Percentiles rank a stretch among this genome's conserved stretches.
Evolutionary conservation across 192 early-diverging fungal species (phyloP).

Genomic region (Spizellomyces sp.): DNA sequence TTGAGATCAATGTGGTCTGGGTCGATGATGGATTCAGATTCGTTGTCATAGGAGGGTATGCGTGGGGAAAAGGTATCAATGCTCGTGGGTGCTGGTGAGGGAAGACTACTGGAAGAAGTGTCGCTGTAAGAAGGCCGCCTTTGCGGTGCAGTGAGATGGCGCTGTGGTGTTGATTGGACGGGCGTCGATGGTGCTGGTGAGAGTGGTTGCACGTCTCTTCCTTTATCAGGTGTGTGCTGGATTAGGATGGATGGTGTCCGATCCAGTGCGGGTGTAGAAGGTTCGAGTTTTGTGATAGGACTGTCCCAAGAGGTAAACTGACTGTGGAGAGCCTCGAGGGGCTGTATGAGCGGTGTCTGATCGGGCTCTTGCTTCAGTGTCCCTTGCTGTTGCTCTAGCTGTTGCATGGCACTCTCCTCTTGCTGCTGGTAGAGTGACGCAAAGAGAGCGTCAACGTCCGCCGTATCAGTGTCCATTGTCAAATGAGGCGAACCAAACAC

Average conservation of each 20-base stretch:
- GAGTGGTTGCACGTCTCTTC: too few species aligned
- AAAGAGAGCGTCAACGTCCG: not conserved
- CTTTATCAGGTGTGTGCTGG: not conserved
- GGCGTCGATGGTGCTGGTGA: not conserved
- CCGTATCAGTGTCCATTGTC: not conserved
- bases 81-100: slow-evolving; percentile 1
- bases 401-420: not conserved
- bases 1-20: not conserved
- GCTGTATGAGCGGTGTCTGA: not conserved
- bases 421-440: not conserved
- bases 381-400: not conserved
- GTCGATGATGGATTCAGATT: not conserved
- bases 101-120: not conserved
- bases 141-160: not conserved
- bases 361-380: not conserved
- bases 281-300: not conserved
- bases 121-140: not conserved
- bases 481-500: not conserved
- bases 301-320: not conserved
- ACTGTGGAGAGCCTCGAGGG: too few species aligned
- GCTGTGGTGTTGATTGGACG: not conserved
- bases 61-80: not conserved
- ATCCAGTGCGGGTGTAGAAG: not conserved
- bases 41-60: not conserved
- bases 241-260: too few species aligned